Evolutionary conservation across 179 eudicot genomes (phyloP).

Genomic region (Amaranthus tricolor): DNA sequence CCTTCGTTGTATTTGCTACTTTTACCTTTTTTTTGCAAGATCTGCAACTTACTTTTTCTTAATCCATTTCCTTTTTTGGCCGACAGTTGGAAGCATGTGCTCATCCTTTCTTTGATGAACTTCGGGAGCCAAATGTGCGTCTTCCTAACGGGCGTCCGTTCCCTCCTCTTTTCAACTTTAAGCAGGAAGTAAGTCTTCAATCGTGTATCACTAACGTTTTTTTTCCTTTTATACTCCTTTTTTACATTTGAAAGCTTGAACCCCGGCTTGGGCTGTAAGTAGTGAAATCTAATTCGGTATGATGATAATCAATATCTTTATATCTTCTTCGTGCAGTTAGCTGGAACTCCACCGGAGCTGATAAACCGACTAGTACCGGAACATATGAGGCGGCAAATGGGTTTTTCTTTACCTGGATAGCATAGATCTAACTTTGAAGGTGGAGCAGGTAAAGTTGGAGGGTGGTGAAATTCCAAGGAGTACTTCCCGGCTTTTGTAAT

Average conservation of each 20-base stretch:
- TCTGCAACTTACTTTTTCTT: not conserved
- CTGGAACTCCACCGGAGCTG: conserved; percentile 65
- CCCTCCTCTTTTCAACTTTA: conserved; percentile 44
- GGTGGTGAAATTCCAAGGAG: conserved; percentile 20
- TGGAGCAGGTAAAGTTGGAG: conserved; percentile 20
- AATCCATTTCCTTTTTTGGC: not conserved
- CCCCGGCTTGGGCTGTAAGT: too few species aligned
- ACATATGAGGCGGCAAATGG: conserved; percentile 55
- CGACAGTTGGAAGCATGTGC: conserved; percentile 49
- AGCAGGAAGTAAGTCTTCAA: conserved; percentile 40
- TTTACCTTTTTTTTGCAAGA: not conserved
- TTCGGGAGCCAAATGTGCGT: conserved; percentile 41
- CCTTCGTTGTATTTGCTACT: not conserved
- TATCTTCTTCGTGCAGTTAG: conserved; percentile 41
- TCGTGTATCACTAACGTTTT: too few species aligned
- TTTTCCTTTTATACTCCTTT: too few species aligned
- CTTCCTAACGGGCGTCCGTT: conserved; percentile 49
- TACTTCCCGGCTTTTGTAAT: conserved; percentile 16
- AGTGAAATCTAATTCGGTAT: too few species aligned
- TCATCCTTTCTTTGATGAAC: conserved; percentile 48
- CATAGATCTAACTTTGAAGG: not conserved
- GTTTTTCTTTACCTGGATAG: conserved; percentile 50
- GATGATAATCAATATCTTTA: not conserved
- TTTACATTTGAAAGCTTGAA: too few species aligned
- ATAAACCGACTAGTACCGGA: conserved; percentile 71